phyloP scores from a whole-genome alignment of 139 green algal species.

The Chlorella sp. region DNA sequence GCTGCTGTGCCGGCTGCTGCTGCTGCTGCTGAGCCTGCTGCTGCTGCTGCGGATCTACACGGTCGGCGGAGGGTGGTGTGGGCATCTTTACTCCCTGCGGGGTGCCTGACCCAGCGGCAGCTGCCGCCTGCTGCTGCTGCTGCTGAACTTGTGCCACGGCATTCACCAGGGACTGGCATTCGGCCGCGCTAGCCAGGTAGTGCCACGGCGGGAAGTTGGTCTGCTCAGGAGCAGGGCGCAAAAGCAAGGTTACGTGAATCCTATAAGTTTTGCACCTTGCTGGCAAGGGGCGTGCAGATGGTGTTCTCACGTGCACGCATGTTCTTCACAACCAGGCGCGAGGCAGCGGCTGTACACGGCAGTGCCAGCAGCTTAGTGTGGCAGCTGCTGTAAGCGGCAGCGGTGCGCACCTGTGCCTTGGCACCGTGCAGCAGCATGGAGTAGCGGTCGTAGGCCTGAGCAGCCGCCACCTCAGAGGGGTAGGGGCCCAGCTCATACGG shows the following conservation, averaged over 20 bases:
- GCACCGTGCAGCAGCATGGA: constrained; percentile 37
- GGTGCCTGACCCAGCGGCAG: neutral
- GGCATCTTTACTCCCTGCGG: constrained; percentile 2
- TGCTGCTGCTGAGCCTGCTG: neutral
- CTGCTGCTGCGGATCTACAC: neutral
- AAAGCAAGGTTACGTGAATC: no score
- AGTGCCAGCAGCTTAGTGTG: neutral
- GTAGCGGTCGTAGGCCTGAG: constrained; percentile 44
- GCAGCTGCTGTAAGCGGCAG: no score
- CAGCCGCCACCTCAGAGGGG: constrained; percentile 28
- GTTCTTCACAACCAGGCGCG: no score
- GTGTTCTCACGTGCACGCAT: no score
- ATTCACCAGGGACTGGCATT: constrained; percentile 7
- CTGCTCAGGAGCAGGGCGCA: neutral
- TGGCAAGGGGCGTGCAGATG: neutral
- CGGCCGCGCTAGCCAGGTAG: constrained; percentile 14
- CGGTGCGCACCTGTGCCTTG: neutral
- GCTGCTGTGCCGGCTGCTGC: neutral
- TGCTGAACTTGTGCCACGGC: constrained; percentile 20
- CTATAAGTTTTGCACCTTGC: no score
- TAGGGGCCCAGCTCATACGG: constrained; percentile 47
- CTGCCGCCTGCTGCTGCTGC: constrained; percentile 9
- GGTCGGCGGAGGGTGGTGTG: constrained; percentile 1
- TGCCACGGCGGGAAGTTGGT: constrained; percentile 36
- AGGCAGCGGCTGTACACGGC: no score